phyloP scores from a whole-genome alignment of 805 yeast genomes.

The Maudiozyma bulderi region DNA sequence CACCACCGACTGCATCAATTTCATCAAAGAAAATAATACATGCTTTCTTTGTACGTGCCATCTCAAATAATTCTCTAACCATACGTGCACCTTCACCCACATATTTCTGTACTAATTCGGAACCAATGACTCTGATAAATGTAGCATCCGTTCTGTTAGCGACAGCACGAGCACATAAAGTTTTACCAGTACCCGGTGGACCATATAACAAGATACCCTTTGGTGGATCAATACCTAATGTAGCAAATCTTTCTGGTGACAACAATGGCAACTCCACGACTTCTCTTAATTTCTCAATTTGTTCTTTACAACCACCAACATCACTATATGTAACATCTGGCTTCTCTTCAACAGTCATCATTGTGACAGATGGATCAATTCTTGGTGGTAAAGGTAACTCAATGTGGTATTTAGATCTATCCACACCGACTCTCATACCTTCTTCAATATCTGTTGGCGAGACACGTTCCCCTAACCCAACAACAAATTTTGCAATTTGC shows the following conservation, averaged over 20 bases:
- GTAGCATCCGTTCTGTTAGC: constrained; percentile 99
- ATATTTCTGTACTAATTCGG: constrained; percentile 94
- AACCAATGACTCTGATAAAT: constrained; percentile 94
- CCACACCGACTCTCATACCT: constrained; percentile 99
- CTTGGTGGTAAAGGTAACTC: constrained; percentile 96
- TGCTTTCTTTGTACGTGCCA: constrained; percentile 98
- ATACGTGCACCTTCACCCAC: constrained; percentile 99
- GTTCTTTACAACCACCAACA: constrained; percentile 98
- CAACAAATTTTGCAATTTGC: constrained; percentile 97
- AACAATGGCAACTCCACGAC: constrained; percentile 90
- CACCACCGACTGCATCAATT: constrained; percentile 98
- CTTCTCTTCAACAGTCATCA: constrained; percentile 99
- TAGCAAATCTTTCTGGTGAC: constrained; percentile 94
- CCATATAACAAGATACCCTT: constrained; percentile 94
- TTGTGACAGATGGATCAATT: constrained; percentile 95
- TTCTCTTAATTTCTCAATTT: constrained; percentile 90
- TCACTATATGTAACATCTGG: constrained; percentile 98
- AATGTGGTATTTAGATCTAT: constrained; percentile 91
- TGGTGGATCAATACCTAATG: constrained; percentile 97
- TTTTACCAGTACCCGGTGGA: constrained; percentile 98
- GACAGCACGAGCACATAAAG: constrained; percentile 96
- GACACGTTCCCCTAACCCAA: constrained; percentile 90
- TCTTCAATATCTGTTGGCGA: constrained; percentile 98
- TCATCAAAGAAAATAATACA: constrained; percentile 97
- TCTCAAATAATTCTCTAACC: constrained; percentile 97